Percentiles rank a stretch among this genome's conserved stretches.
phyloP scores from a whole-genome alignment of 2,329 filamentous ascomycete species.

The Fusarium torulosum region DNA sequence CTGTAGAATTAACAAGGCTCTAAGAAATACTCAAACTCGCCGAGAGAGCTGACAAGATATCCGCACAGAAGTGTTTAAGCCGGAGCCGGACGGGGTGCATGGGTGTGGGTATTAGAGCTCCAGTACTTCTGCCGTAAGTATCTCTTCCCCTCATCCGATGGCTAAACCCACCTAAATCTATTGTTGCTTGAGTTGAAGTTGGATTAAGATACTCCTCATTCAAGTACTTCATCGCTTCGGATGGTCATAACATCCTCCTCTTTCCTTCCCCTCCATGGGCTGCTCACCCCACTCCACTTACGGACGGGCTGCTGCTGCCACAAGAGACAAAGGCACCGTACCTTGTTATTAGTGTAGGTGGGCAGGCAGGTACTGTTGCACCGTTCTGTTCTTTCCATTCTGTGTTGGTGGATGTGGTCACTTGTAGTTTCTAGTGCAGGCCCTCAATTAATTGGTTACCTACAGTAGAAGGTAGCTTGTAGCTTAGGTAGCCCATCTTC shows the following conservation, averaged over 20 bases:
- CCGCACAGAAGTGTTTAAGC: conserved; percentile 16
- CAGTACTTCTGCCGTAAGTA: conserved; percentile 18
- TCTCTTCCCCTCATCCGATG: conserved; percentile 11
- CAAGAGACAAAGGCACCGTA: conserved; percentile 18
- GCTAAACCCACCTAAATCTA: neutral
- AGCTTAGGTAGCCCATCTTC: conserved; percentile 29
- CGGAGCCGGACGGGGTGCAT: conserved; percentile 19
- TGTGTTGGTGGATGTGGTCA: conserved; percentile 19
- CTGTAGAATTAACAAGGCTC: neutral
- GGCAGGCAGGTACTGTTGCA: conserved; percentile 30
- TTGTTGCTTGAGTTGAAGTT: conserved; percentile 12
- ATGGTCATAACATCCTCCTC: conserved; percentile 11
- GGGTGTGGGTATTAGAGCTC: conserved; percentile 30
- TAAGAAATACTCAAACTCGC: conserved; percentile 1
- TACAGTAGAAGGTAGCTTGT: conserved; percentile 2
- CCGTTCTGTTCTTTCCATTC: conserved; percentile 13
- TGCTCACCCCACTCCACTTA: conserved; percentile 21
- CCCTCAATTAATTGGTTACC: conserved; percentile 10
- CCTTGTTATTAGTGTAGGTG: conserved; percentile 1
- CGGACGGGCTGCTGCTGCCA: conserved; percentile 21
- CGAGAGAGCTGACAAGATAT: conserved; percentile 21
- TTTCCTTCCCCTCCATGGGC: conserved; percentile 39
- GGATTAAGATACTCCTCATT: conserved; percentile 7
- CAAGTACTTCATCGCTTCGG: conserved; percentile 9
- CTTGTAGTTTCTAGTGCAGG: conserved; percentile 32